Percentiles rank a stretch among this genome's conserved stretches.
phyloP scores from a whole-genome alignment of 1,284 basidiomycete species.

The Melampsora medusae region DNA sequence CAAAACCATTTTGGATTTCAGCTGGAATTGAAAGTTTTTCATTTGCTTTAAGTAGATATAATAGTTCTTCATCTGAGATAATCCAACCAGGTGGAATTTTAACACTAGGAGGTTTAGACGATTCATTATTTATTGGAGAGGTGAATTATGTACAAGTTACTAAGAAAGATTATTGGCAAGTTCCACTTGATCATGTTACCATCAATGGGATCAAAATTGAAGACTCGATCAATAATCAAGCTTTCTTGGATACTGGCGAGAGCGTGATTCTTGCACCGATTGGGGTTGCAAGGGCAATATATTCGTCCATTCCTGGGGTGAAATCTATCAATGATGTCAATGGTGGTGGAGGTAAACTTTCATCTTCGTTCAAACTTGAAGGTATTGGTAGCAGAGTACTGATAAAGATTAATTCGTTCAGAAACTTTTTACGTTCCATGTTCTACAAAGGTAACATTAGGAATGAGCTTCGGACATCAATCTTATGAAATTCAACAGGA shows the following conservation, averaged over 20 bases:
- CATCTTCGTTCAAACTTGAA: background rate
- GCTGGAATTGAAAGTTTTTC: background rate
- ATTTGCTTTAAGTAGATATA: background rate
- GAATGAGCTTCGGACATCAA: constrained; percentile 13
- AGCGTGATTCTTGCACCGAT: constrained; percentile 16
- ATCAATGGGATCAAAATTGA: constrained; percentile 14
- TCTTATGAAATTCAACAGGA: constrained; percentile 22
- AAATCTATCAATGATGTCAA: background rate
- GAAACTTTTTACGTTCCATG: constrained; percentile 33
- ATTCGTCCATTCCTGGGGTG: constrained; percentile 19
- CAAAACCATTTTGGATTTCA: background rate
- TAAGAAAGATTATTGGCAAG: constrained; percentile 20
- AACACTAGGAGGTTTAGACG: background rate
- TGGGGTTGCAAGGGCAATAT: constrained; percentile 3
- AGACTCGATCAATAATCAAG: constrained; percentile 14
- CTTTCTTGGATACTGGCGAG: constrained; percentile 31
- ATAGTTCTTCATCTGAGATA: background rate
- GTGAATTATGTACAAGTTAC: constrained; percentile 24
- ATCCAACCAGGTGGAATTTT: background rate
- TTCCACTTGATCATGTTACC: constrained; percentile 21
- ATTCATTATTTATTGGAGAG: constrained; percentile 12
- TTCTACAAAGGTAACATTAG: constrained; percentile 2
- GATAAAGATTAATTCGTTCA: background rate
- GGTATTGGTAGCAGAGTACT: too few species aligned
- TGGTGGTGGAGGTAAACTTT: constrained; percentile 15